Evolutionary conservation across 1,284 basidiomycete genomes (phyloP).

Genomic region (Trichosporon sp.): DNA sequence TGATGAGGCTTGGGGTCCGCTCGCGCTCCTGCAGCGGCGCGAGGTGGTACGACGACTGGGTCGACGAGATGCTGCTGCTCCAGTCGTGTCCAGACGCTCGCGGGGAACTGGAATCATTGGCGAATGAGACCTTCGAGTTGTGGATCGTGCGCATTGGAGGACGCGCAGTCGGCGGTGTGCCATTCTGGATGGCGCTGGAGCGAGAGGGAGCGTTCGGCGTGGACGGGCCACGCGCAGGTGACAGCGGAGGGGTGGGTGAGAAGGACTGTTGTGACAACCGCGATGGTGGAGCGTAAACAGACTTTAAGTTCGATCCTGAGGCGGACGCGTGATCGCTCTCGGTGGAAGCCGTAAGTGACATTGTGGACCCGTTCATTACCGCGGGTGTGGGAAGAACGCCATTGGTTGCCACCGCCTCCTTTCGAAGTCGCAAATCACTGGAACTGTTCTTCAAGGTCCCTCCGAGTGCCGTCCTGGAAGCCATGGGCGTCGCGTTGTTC

Average conservation of each 20-base stretch:
- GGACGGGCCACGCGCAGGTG: slow-evolving; percentile 23
- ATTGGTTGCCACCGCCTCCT: slow-evolving; percentile 16
- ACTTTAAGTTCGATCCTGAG: slow-evolving; percentile 10
- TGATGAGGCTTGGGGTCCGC: slow-evolving; percentile 51
- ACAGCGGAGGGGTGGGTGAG: slow-evolving; percentile 23
- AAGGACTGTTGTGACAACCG: slow-evolving; percentile 16
- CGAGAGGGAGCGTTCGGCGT: slow-evolving; percentile 18
- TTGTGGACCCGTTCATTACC: slow-evolving; percentile 5
- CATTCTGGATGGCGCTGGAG: slow-evolving; percentile 19
- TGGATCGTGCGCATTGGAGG: slow-evolving; percentile 34
- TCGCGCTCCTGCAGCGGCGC: slow-evolving; percentile 41
- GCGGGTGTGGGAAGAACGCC: slow-evolving; percentile 4
- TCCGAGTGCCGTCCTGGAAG: slow-evolving; percentile 20
- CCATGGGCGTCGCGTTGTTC: slow-evolving; percentile 10
- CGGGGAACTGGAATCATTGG: slow-evolving; percentile 26
- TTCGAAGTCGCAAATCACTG: slow-evolving; percentile 29
- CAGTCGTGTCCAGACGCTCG: slow-evolving; percentile 25
- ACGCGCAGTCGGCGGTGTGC: slow-evolving; percentile 32
- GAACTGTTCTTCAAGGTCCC: slow-evolving; percentile 29
- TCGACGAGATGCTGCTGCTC: slow-evolving; percentile 28
- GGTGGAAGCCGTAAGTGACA: slow-evolving; percentile 9
- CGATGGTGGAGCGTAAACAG: slow-evolving; percentile 14
- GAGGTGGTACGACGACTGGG: slow-evolving; percentile 26
- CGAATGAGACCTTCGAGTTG: slow-evolving; percentile 43
- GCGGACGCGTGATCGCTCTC: slow-evolving; percentile 14